A percentile compares a stretch with the other conserved stretches of the same genome.
Conservation (phyloP, 1,284 basidiomycete genomes). For the Puccinia triticina region DNA sequence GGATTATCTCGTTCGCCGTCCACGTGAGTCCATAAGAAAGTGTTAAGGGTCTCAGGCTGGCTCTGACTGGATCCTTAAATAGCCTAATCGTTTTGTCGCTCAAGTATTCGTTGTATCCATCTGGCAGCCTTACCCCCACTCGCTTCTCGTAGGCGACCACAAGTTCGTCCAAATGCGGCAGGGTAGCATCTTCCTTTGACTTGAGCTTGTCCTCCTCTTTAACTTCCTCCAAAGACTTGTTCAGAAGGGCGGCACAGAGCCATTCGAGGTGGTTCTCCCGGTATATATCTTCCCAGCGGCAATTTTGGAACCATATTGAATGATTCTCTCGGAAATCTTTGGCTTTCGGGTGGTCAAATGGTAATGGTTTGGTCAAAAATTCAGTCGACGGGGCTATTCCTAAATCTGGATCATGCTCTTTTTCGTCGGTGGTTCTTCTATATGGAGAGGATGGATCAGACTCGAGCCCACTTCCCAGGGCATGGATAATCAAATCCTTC, state of each 20-base stretch:
- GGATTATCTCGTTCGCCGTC: constrained; percentile 3
- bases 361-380: background rate
- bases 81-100: constrained; percentile 31
- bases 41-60: constrained; percentile 17
- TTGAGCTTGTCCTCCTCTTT: constrained; percentile 27
- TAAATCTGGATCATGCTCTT: background rate
- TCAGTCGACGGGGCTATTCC: constrained; percentile 7
- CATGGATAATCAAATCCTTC: constrained; percentile 22
- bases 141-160: constrained; percentile 25
- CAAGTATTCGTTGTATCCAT: constrained; percentile 41
- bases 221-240: constrained; percentile 27
- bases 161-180: constrained; percentile 27
- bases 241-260: constrained; percentile 20
- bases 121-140: constrained; percentile 18
- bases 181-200: constrained; percentile 1
- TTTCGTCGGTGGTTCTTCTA: background rate
- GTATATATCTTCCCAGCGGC: constrained; percentile 40
- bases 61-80: constrained; percentile 36
- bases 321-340: constrained; percentile 37
- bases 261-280: constrained; percentile 38
- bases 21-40: constrained; percentile 29
- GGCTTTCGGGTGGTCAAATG: constrained; percentile 36
- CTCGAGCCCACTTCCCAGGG: constrained; percentile 37
- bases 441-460: background rate
- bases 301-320: constrained; percentile 32